Evolutionary conservation across 1,139 yeast genomes (phyloP), one percentile per base, ranked within the genome.

Genomic region (Wickerhamiella infanticola): DNA sequence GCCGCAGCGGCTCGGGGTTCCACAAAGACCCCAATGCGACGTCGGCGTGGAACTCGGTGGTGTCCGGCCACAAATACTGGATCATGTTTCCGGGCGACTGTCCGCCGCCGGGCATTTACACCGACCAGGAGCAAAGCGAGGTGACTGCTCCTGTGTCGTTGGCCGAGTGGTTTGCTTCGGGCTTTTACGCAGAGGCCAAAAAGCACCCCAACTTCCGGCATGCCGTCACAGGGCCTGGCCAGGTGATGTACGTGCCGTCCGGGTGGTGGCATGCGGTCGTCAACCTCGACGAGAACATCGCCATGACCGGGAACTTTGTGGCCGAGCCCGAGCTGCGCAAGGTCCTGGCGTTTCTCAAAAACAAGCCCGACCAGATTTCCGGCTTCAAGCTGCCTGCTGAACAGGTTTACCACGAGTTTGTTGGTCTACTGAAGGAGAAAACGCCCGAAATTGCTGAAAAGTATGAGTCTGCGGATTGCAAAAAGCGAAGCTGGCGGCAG

Each of bases 261-360:
- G 94, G 94, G 1, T 86, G 96, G 96, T 86, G 96, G 96, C 96
- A 86, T 65, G 68, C 78, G 39, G 96, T 86, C 26, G 82, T 85
- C 25, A 86, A 86, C 56, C 59, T 86, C 26, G 85, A 81, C 50
- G 88, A 81, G 56, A 70, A 80, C 18, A 88, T 95, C 0, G 66
- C 67, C 35, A 64, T 85, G 55, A 86, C 96, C 0, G 94, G 84
- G 53, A 86, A 86, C 59, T 86, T 85, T 62, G 90, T 84, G 4
- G 94, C 95, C 0, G 59, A 59, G 38, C 65, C 82, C 27, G 68
- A 74, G 24, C 53, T 66, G 29, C 49, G 52, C 9, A 67, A 70
- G 39, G 93, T 79, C 1, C 64, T 83, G 49, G 65, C 73, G 53
- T 86, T 86, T 55, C 71, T 86, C 57, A 74, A 78, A 55, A 70